Base-by-base conservation (phyloP, 1,284 basidiomycete genomes). In the Irpex rosettiformis region DNA sequence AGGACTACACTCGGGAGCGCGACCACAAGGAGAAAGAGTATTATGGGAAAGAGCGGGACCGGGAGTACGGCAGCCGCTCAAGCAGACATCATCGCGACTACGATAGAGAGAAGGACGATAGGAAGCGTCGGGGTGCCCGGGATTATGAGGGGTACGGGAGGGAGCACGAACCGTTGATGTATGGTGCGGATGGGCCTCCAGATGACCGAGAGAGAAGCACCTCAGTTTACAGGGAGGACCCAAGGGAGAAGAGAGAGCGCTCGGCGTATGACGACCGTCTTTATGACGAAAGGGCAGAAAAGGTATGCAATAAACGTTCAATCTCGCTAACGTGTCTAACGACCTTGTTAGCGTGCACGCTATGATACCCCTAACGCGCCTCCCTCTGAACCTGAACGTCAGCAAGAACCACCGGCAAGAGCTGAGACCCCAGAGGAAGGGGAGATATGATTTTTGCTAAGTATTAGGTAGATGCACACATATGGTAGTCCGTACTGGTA, bases 401-500 rank as follows among this genome's bases (percentile, higher is more conserved):
- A 64, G 6, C 70, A 68, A 59, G 84, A 74, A 49, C 71, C 68
- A 51, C 66, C 69, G 2, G 70, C 65, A 27, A 70, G 81, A 37
- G 81, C 75, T 45, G 82, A 92, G 66, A 89, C 85, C 42, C 90
- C 90, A 5, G 90, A 92, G 74, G 89, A 92, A 70, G 89, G 90
- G 22, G 89, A 92, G 68, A 92, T 92, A 67, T 91, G 77, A 60
- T 60, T 64, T 49, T 60, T 29, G 21, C 27, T 24, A 37, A 7
- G 16, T 52, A 25, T 30, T 52, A 45, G n/a, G 18, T 45, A 22
- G 8, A 45, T 45, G 16, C 25, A 51, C 11, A 30, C 22, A 28
- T 49, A 52, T 53, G 53, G 21, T 37, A 42, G 29, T 52, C 33
- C 22, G 24, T 49, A 30, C 49, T 16, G 25, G 27, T 28, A 40